Base-by-base conservation (phyloP, 306 rosid genomes). In the Datisca glomerata region DNA sequence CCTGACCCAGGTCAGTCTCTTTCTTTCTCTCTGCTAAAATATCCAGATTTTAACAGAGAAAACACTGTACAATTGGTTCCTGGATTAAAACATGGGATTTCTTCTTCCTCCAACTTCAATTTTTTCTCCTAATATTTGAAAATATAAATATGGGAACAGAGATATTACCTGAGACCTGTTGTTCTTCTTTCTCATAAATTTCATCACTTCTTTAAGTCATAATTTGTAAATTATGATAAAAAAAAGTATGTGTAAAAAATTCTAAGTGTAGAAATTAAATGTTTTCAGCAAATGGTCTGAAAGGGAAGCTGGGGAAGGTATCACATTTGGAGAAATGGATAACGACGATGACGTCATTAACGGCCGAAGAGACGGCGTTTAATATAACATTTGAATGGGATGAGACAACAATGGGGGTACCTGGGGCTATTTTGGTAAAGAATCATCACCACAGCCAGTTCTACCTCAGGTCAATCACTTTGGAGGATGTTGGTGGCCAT, bases 361-460 rank as follows among this genome's bases (percentile, higher is more conserved):
- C 65, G 14, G 70, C 72, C 1, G 21, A 34, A 18, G 95, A 84
- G 17, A 49, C 72, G 13, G 72, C 47, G 22, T 75, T 84, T 45
- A 11, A 43, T 0, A 12, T 78, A 3, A 45, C 67, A 15, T 53
- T 80, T 36, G 86, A 89, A 1, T 84, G 95, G 95, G 80, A 84
- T n/a, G 81, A 77, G 40, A 47, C 43, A n/a, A n/a, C n/a, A 16
- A 66, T 68, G 69, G 98, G 95, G 18, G 50, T 68, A 39, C 98
- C 98, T 1, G 98, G 76, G 4, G 98, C 92, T 0, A 56, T 89
- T 47, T 23, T 78, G 18, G 48, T 89, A 0, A 51, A 38, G 45
- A 89, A 84, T 27, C 53, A 89, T 57, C 95, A 84, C 66, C 75
- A 71, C 8, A 80, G 72, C 21, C 86, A 84, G 45, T 77, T 89